Percentiles rank a stretch among this genome's conserved stretches.
These are phyloP conservation scores for Barnettozyma californica DNA, from an alignment of 805 yeast species.

Conservation along the genomic window DNA sequence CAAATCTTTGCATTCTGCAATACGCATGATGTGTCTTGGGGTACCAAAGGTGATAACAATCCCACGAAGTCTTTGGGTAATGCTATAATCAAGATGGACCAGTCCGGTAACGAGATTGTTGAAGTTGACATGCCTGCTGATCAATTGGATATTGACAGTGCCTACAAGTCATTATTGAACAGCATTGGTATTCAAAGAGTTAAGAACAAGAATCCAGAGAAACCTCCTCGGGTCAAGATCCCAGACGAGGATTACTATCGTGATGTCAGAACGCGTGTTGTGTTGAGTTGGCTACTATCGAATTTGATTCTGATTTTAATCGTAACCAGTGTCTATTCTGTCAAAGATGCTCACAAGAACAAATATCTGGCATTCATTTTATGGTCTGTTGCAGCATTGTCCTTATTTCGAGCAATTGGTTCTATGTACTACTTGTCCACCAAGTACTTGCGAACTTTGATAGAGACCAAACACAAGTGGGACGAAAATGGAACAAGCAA, in stretches of 20 bases:
- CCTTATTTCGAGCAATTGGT: conserved; percentile 79
- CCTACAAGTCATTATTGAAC: conserved; percentile 69
- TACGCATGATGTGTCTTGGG: conserved; percentile 98
- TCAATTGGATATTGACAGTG: conserved; percentile 73
- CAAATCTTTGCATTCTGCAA: conserved; percentile 97
- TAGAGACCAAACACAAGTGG: conserved; percentile 35
- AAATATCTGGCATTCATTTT: conserved; percentile 76
- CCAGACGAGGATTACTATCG: conserved; percentile 81
- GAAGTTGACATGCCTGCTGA: conserved; percentile 69
- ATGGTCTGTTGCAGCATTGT: conserved; percentile 88
- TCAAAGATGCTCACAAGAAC: conserved; percentile 63
- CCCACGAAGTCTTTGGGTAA: conserved; percentile 65
- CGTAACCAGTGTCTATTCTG: conserved; percentile 73
- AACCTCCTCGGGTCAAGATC: conserved; percentile 32
- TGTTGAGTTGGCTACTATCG: conserved; percentile 86
- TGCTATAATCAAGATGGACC: conserved; percentile 69
- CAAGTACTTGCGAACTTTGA: conserved; percentile 33
- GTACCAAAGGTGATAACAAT: conserved; percentile 91
- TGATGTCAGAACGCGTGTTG: conserved; percentile 91
- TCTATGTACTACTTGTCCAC: conserved; percentile 60
- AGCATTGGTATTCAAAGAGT: conserved; percentile 67
- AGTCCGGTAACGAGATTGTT: conserved; percentile 70
- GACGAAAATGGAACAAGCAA: conserved; percentile 26
- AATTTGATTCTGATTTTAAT: conserved; percentile 82
- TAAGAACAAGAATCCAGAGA: conserved; percentile 46